phyloP scores from a whole-genome alignment of 2,329 filamentous ascomycete species.

The Cryoendolithus antarcticus region DNA sequence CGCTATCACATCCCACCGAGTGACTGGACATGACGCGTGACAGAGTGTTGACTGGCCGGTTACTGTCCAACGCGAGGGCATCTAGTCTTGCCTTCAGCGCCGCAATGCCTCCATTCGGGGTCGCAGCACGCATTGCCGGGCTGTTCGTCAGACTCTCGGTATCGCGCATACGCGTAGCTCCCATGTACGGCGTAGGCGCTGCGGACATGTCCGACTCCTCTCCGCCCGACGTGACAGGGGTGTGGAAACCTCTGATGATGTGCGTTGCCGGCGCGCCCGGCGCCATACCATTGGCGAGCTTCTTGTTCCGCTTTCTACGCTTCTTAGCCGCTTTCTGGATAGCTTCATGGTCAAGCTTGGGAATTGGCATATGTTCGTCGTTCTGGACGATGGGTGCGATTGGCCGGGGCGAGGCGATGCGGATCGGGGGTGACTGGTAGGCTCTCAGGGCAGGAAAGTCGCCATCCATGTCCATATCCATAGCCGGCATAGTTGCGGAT shows the following conservation, averaged over 20 bases:
- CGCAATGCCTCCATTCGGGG: constrained; percentile 57
- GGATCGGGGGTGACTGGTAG: constrained; percentile 19
- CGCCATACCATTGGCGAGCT: constrained; percentile 18
- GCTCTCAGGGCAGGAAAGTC: constrained; percentile 12
- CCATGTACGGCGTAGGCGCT: constrained; percentile 21
- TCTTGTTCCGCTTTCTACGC: constrained; percentile 28
- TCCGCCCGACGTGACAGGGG: constrained; percentile 39
- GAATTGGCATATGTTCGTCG: constrained; percentile 12
- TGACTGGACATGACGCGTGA: constrained; percentile 22
- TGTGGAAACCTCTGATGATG: constrained; percentile 38
- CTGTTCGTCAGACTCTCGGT: constrained; percentile 37
- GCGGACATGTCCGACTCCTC: constrained; percentile 43
- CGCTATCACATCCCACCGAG: constrained; percentile 35
- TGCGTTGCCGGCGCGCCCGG: constrained; percentile 26
- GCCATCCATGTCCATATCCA: constrained; percentile 21
- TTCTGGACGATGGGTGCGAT: constrained; percentile 12
- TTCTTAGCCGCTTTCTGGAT: constrained; percentile 25
- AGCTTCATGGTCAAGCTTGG: constrained; percentile 23
- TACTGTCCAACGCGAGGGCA: constrained; percentile 55
- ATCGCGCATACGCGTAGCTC: constrained; percentile 29
- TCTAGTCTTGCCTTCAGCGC: constrained; percentile 74
- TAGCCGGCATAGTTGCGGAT: constrained; percentile 19
- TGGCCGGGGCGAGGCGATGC: constrained; percentile 18
- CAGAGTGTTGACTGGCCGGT: constrained; percentile 37
- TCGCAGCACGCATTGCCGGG: constrained; percentile 35